Evolutionary conservation across 176 grass and related monocot species (phyloP), one percentile per base, ranked within the genome.

Genomic region (Musa acuminata): DNA sequence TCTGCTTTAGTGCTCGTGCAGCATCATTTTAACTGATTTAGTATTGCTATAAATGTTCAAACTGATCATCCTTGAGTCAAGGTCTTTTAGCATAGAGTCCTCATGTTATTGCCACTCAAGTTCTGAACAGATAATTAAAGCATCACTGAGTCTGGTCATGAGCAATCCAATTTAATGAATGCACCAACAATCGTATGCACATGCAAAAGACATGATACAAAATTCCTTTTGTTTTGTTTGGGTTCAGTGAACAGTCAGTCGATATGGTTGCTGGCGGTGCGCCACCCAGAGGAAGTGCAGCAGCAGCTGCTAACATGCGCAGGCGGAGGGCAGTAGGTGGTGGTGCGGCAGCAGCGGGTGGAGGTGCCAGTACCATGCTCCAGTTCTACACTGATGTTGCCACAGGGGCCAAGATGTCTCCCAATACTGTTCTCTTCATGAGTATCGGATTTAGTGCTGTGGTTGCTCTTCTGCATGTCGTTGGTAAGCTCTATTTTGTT

Each of bases 311-410:
- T 53, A 83, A 82, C 58, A 58, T 96, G 70, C 88, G 88, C 0
- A 91, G 88, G 73, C 88, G 86, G 53, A 91, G 88, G 78, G 78
- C 81, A 59, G 80, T 73, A 2, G 82, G 88, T 3, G 79, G 75
- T 3, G 48, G 51, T 54, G 71, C 11, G 24, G 84, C 51, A 13
- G 74, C 76, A 57, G 53, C 78, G 53, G 85, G 79, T 22, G 79
- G 86, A 43, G 81, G 88, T 63, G 84, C 85, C 25, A 88, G 69
- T 27, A 86, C 83, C 2, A 96, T 90, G 91, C 91, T 95, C 73
- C 88, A 88, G 83, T 95, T 95, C 75, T 95, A 95, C 77, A 92
- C 93, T 0, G 90, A 97, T 59, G 90, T 93, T 79, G 79, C 85
- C 21, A 87, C 90, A 0, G 93, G 90, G 0, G 73, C 76, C 74